These are phyloP conservation scores for Volvariella volvacea DNA, from an alignment of 1,284 basidiomycete species.

Conservation along the genomic window DNA sequence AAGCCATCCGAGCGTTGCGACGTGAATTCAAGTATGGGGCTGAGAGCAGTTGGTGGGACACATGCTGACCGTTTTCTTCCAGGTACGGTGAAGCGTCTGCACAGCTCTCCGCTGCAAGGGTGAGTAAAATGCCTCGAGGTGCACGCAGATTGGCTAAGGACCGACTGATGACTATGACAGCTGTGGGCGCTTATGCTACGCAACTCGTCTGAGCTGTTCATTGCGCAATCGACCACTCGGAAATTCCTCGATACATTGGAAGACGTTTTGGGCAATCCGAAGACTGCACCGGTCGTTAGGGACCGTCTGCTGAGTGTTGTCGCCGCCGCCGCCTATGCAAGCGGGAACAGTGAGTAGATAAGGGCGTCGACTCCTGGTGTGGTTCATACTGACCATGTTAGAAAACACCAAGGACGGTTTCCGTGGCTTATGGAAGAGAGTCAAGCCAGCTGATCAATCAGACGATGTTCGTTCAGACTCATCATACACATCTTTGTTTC, in stretches of 20 bases:
- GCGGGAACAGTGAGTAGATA: slow-evolving; percentile 24
- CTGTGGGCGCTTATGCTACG: slow-evolving; percentile 82
- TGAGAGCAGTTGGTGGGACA: slow-evolving; percentile 1
- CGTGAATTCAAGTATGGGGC: slow-evolving; percentile 67
- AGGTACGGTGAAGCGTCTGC: slow-evolving; percentile 67
- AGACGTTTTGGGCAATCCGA: slow-evolving; percentile 50
- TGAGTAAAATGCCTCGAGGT: slow-evolving; percentile 23
- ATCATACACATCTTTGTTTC: background rate
- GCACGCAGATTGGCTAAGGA: background rate
- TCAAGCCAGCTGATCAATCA: slow-evolving; percentile 64
- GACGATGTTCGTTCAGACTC: slow-evolving; percentile 41
- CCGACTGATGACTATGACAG: slow-evolving; percentile 25
- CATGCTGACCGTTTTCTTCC: too few species aligned
- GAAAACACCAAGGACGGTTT: slow-evolving; percentile 41
- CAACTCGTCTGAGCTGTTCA: slow-evolving; percentile 60
- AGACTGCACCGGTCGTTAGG: slow-evolving; percentile 65
- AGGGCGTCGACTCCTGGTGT: slow-evolving; percentile 2
- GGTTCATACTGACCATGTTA: background rate
- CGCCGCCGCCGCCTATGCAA: slow-evolving; percentile 64
- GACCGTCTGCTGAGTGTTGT: slow-evolving; percentile 68
- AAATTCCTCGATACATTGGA: slow-evolving; percentile 74
- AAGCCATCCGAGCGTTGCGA: slow-evolving; percentile 64
- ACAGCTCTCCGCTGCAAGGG: slow-evolving; percentile 66
- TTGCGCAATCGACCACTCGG: slow-evolving; percentile 60
- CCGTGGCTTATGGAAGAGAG: slow-evolving; percentile 57